A percentile compares a stretch with the other conserved stretches of the same genome.
These are phyloP conservation scores for Dothideomycetes sp. DNA, from an alignment of 2,329 filamentous ascomycete genomes.

Conservation along the genomic window DNA sequence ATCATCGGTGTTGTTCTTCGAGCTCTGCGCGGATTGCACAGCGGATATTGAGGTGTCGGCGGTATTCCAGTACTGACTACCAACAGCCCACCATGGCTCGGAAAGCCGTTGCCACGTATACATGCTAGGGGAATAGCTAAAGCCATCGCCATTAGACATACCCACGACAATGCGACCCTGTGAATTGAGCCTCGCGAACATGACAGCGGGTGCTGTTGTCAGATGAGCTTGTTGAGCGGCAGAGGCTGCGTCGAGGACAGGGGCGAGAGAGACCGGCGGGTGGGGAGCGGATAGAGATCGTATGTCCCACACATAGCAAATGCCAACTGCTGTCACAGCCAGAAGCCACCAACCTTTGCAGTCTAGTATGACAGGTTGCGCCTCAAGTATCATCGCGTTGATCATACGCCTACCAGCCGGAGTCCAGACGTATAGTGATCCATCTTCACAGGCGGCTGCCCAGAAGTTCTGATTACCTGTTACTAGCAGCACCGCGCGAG, in stretches of 20 bases:
- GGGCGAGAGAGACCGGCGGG: constrained; percentile 78
- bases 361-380: constrained; percentile 88
- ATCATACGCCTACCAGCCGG: constrained; percentile 78
- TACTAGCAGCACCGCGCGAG: constrained; percentile 74
- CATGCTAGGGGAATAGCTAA: constrained; percentile 75
- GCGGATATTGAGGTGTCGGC: constrained; percentile 83
- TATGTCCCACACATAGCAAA: constrained; percentile 91
- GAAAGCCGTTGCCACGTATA: constrained; percentile 91
- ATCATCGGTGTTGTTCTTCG: constrained; percentile 22
- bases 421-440: constrained; percentile 81
- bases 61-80: constrained; percentile 98
- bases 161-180: constrained; percentile 80
- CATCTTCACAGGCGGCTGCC: constrained; percentile 88
- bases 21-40: constrained; percentile 47
- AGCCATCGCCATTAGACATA: constrained; percentile 88
- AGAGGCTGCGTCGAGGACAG: constrained; percentile 76
- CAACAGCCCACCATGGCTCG: constrained; percentile 95
- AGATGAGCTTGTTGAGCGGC: constrained; percentile 69
- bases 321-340: constrained; percentile 76
- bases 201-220: constrained; percentile 71
- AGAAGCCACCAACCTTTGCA: constrained; percentile 82
- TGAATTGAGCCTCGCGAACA: constrained; percentile 83
- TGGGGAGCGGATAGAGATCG: constrained; percentile 73
- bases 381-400: constrained; percentile 76
- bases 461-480: constrained; percentile 87